These are phyloP conservation scores for Acanthamoeba healyi DNA, from an alignment of 208 protist species.

Conservation along the genomic window DNA sequence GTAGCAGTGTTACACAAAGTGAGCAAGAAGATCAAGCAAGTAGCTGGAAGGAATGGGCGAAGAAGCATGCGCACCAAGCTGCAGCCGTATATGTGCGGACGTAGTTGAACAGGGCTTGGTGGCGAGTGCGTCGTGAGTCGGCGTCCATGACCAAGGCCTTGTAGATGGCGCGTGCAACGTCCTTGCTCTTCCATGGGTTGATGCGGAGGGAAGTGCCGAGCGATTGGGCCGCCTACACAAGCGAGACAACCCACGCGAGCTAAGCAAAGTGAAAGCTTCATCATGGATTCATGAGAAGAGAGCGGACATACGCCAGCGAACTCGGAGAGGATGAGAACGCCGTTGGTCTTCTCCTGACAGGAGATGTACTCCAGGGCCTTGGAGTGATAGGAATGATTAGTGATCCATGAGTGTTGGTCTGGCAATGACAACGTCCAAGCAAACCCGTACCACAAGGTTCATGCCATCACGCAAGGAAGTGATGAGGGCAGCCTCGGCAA, in stretches of 20 bases:
- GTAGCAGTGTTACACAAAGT: too few species aligned
- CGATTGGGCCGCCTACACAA: conserved; percentile 75
- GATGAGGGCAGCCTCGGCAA: conserved; percentile 86
- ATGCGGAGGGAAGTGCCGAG: conserved; percentile 76
- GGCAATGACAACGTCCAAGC: too few species aligned
- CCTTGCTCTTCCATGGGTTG: conserved; percentile 84
- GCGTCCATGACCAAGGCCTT: conserved; percentile 50
- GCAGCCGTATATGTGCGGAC: conserved; percentile 75
- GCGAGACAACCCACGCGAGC: not conserved
- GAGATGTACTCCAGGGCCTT: conserved; percentile 87
- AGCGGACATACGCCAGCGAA: conserved; percentile 86
- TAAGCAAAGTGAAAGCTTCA: too few species aligned
- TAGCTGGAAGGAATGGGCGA: too few species aligned
- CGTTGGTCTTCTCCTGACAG: conserved; percentile 82
- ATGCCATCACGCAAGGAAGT: conserved; percentile 90
- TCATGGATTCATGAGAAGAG: too few species aligned
- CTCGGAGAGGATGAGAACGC: conserved; percentile 88
- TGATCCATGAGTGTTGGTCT: too few species aligned
- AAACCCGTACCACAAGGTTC: too few species aligned
- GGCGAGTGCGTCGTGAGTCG: conserved; percentile 73
- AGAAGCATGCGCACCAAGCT: too few species aligned
- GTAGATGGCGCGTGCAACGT: conserved; percentile 79
- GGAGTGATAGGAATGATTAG: too few species aligned
- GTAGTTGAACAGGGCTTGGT: conserved; percentile 75
- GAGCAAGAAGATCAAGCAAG: not conserved